A percentile compares a stretch with the other conserved stretches of the same genome.
These are phyloP conservation scores for Cyberlindnera veronae DNA, from an alignment of 805 yeast genomes.

Conservation along the genomic window DNA sequence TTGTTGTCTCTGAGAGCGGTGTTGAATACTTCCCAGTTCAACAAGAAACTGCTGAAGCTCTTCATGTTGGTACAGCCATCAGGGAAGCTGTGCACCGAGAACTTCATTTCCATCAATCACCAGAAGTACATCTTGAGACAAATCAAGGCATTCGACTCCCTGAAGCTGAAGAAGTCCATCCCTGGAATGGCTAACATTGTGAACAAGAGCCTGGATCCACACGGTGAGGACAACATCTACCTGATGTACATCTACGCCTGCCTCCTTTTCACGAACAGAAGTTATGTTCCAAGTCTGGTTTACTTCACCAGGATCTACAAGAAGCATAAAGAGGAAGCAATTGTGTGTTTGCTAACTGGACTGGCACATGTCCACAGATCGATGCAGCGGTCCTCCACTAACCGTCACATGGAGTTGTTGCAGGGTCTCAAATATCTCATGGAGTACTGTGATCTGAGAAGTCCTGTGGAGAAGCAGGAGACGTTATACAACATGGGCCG, in stretches of 20 bases:
- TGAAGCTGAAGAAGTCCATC: constrained; percentile 49
- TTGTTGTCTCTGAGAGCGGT: constrained; percentile 59
- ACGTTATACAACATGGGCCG: constrained; percentile 81
- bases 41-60: constrained; percentile 60
- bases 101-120: constrained; percentile 72
- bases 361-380: constrained; percentile 84
- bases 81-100: constrained; percentile 54
- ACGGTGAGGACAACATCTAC: constrained; percentile 56
- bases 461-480: constrained; percentile 61
- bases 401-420: constrained; percentile 81
- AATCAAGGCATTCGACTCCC: constrained; percentile 80
- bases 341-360: constrained; percentile 71
- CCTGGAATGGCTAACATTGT: constrained; percentile 77
- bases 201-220: constrained; percentile 45
- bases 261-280: constrained; percentile 73
- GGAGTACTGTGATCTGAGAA: constrained; percentile 62
- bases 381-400: constrained; percentile 82
- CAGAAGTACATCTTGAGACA: constrained; percentile 90
- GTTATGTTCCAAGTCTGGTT: constrained; percentile 78
- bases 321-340: constrained; percentile 69
- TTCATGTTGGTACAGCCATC: constrained; percentile 66
- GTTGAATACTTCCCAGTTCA: constrained; percentile 70
- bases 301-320: constrained; percentile 71
- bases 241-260: constrained; percentile 77
- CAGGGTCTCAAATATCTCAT: constrained; percentile 80